These are phyloP conservation scores for Venturia aucupariae DNA, from an alignment of 2,329 filamentous ascomycete species.

Conservation along the genomic window DNA sequence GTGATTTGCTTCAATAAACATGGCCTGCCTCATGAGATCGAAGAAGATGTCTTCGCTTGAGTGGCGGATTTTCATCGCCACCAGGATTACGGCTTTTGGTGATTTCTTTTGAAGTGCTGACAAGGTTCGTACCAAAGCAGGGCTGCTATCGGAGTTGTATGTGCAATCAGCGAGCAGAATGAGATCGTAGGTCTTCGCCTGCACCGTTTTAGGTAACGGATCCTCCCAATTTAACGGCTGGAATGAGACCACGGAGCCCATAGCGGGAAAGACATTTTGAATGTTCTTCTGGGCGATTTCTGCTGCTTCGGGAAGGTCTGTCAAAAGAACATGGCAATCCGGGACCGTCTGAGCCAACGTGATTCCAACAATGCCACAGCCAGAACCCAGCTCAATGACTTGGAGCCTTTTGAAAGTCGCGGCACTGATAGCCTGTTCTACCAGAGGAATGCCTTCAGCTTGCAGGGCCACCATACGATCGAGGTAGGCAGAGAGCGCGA, in stretches of 20 bases:
- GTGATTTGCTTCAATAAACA: slow-evolving; percentile 19
- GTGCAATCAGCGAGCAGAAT: slow-evolving; percentile 63
- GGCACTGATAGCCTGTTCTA: slow-evolving; percentile 29
- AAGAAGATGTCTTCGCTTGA: slow-evolving; percentile 59
- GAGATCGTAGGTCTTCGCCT: slow-evolving; percentile 43
- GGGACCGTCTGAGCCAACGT: slow-evolving; percentile 47
- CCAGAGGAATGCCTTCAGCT: slow-evolving; percentile 22
- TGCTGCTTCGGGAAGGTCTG: slow-evolving; percentile 55
- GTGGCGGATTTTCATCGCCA: slow-evolving; percentile 60
- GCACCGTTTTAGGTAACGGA: slow-evolving; percentile 32
- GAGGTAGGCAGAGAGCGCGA: slow-evolving; percentile 47
- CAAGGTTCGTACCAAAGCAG: slow-evolving; percentile 52
- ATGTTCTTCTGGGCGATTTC: slow-evolving; percentile 53
- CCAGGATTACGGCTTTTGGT: slow-evolving; percentile 42
- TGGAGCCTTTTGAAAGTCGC: slow-evolving; percentile 35
- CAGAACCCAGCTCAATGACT: slow-evolving; percentile 57
- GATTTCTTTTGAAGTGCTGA: slow-evolving; percentile 37
- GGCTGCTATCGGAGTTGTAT: slow-evolving; percentile 60
- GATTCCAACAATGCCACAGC: slow-evolving; percentile 60
- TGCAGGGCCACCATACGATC: slow-evolving; percentile 32
- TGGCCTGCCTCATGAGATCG: slow-evolving; percentile 36
- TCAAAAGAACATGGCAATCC: slow-evolving; percentile 48
- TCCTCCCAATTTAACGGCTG: slow-evolving; percentile 56
- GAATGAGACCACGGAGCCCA: slow-evolving; percentile 37
- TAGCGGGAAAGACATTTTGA: slow-evolving; percentile 31